phyloP scores from a whole-genome alignment of 495 filamentous ascomycete genomes.

The Penicillium cinerascens region DNA sequence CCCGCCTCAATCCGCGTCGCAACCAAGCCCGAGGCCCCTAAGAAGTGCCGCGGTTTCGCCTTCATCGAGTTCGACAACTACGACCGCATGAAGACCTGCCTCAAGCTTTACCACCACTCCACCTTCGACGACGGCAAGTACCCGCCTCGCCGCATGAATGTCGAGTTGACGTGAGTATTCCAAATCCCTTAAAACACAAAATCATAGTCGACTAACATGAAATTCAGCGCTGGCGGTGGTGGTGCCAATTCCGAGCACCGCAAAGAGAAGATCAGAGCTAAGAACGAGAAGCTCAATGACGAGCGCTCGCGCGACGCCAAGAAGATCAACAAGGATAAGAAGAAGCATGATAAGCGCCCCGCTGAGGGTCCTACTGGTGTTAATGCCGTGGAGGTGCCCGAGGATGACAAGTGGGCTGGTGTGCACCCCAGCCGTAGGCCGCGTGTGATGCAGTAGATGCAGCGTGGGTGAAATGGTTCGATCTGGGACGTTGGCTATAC shows the following conservation, averaged over 20 bases:
- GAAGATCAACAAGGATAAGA: slow-evolving; percentile 49
- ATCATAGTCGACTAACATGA: slow-evolving; percentile 7
- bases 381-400: slow-evolving; percentile 20
- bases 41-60: slow-evolving; percentile 77
- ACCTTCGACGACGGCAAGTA: slow-evolving; percentile 68
- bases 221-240: slow-evolving; percentile 67
- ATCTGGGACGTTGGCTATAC: too few relatives aligned
- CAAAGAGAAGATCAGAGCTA: slow-evolving; percentile 70
- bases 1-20: slow-evolving; percentile 72
- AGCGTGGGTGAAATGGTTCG: too few relatives aligned
- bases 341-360: slow-evolving; percentile 27
- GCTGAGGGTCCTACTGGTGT: slow-evolving; percentile 16
- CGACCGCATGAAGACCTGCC: slow-evolving; percentile 90
- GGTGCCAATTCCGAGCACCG: slow-evolving; percentile 65
- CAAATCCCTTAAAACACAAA: not conserved
- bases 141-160: slow-evolving; percentile 72
- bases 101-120: slow-evolving; percentile 85
- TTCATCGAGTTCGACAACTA: slow-evolving; percentile 90
- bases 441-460: slow-evolving; percentile 35
- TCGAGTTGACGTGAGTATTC: slow-evolving; percentile 76
- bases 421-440: slow-evolving; percentile 59
- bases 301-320: slow-evolving; percentile 61
- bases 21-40: slow-evolving; percentile 63
- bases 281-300: slow-evolving; percentile 85
- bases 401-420: slow-evolving; percentile 39